These are phyloP conservation scores for Globisporangium nagaii DNA, from an alignment of 352 stramenopile genomes.

Conservation along the genomic window DNA sequence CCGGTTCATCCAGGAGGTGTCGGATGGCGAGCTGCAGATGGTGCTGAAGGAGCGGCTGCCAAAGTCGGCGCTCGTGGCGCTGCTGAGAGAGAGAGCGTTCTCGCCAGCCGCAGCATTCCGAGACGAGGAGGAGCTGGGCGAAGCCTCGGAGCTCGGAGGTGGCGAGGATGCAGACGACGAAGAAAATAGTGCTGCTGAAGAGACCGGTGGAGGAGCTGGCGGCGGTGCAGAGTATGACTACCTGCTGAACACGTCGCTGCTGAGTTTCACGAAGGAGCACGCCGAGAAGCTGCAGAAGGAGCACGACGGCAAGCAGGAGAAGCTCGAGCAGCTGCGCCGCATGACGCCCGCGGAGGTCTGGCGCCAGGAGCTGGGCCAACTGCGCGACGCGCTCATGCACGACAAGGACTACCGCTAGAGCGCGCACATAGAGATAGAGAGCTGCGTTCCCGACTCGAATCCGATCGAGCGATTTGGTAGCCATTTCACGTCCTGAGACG, in stretches of 20 bases:
- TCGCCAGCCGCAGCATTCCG: conserved; percentile 43
- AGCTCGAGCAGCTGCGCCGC: conserved; percentile 83
- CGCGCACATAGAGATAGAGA: background rate
- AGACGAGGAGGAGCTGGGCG: conserved; percentile 3
- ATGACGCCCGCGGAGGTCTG: conserved; percentile 89
- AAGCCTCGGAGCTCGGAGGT: too few relatives aligned
- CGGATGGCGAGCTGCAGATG: conserved; percentile 89
- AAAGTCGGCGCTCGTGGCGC: conserved; percentile 46
- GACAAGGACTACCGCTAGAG: conserved; percentile 56
- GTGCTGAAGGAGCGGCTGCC: conserved; percentile 74
- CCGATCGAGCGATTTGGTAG: too few relatives aligned
- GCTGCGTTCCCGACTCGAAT: too few relatives aligned
- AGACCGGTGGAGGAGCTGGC: conserved; percentile 20
- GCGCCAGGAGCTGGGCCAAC: conserved; percentile 50
- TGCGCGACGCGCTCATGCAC: conserved; percentile 54
- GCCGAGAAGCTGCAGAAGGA: conserved; percentile 89
- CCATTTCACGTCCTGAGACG: too few relatives aligned
- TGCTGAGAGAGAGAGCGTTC: conserved; percentile 47
- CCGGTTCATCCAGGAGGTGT: conserved; percentile 96
- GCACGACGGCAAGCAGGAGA: conserved; percentile 83
- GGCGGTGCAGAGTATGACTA: conserved; percentile 92
- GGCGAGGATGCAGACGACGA: conserved; percentile 17
- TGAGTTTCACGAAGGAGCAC: conserved; percentile 96
- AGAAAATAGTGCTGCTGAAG: conserved; percentile 8
- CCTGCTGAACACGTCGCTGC: conserved; percentile 97